These are phyloP conservation scores for Phoenix dactylifera DNA, from an alignment of 176 grass and related monocot genomes.

Conservation along the genomic window DNA sequence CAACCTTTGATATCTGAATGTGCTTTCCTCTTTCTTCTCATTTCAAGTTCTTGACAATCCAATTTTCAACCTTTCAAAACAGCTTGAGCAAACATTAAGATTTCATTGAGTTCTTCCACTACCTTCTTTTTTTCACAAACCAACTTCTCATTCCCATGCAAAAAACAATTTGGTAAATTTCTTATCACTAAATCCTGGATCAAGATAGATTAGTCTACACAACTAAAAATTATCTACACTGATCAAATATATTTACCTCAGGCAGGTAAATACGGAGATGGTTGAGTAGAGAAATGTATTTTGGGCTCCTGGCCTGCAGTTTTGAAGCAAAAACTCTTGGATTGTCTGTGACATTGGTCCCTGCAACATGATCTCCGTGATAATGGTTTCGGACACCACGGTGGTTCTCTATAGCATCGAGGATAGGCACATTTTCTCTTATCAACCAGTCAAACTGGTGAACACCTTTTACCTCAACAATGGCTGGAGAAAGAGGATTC, in stretches of 20 bases:
- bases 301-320: constrained; percentile 82
- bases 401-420: constrained; percentile 87
- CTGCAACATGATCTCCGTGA: constrained; percentile 72
- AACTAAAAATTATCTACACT: no score
- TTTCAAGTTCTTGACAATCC: no score
- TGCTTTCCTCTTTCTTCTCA: no score
- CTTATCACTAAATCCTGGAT: no score
- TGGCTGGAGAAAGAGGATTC: constrained; percentile 72
- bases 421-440: constrained; percentile 87
- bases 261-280: constrained; percentile 96
- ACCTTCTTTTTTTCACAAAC: no score
- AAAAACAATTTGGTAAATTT: no score
- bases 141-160: no score
- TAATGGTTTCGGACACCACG: constrained; percentile 76
- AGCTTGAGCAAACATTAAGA: no score
- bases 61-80: no score
- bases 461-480: constrained; percentile 91
- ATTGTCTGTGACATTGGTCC: constrained; percentile 51
- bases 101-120: no score
- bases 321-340: constrained; percentile 86
- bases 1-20: no score
- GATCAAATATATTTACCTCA: constrained; percentile 40
- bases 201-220: no score
- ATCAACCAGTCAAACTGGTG: constrained; percentile 95
- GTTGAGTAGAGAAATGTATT: constrained; percentile 89